Percentiles rank a stretch among this genome's conserved stretches.
Evolutionary conservation across 768 basidiomycete species (phyloP).

Genomic region (Mycena indigotica): DNA sequence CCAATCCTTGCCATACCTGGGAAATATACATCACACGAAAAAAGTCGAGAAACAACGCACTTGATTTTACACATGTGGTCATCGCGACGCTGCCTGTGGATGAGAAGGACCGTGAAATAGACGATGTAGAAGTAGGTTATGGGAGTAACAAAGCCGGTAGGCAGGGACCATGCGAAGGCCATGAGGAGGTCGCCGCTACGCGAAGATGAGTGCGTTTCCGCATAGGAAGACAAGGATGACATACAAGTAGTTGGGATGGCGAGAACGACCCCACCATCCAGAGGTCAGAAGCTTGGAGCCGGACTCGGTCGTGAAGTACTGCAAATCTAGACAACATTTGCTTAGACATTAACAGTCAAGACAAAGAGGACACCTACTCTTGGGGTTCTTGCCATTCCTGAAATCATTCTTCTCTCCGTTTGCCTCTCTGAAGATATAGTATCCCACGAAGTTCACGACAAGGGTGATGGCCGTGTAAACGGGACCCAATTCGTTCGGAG

Average conservation of each 20-base stretch:
- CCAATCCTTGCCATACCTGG: slow-evolving; percentile 89
- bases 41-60: slow-evolving; percentile 41
- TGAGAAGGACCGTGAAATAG: slow-evolving; percentile 87
- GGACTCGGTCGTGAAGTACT: slow-evolving; percentile 75
- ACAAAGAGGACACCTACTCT: slow-evolving; percentile 55
- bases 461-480: slow-evolving; percentile 59
- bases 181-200: slow-evolving; percentile 83
- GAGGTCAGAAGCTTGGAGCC: slow-evolving; percentile 91
- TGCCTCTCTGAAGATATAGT: slow-evolving; percentile 85
- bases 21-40: slow-evolving; percentile 13
- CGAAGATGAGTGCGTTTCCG: background rate
- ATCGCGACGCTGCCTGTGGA: slow-evolving; percentile 89
- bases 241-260: slow-evolving; percentile 91
- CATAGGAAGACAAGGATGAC: slow-evolving; percentile 26
- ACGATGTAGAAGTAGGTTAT: slow-evolving; percentile 93
- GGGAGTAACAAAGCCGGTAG: slow-evolving; percentile 89
- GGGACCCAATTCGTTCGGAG: slow-evolving; percentile 75
- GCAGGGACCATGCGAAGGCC: slow-evolving; percentile 90
- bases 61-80: slow-evolving; percentile 91
- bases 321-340: slow-evolving; percentile 61
- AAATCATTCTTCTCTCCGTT: slow-evolving; percentile 98
- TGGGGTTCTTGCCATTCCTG: slow-evolving; percentile 89
- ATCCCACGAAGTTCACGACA: slow-evolving; percentile 68
- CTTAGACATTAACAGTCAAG: background rate
- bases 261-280: slow-evolving; percentile 96